A percentile compares a stretch with the other conserved stretches of the same genome.
Conservation (phyloP, 495 filamentous ascomycete species). For the Trichoderma asperelloides region DNA sequence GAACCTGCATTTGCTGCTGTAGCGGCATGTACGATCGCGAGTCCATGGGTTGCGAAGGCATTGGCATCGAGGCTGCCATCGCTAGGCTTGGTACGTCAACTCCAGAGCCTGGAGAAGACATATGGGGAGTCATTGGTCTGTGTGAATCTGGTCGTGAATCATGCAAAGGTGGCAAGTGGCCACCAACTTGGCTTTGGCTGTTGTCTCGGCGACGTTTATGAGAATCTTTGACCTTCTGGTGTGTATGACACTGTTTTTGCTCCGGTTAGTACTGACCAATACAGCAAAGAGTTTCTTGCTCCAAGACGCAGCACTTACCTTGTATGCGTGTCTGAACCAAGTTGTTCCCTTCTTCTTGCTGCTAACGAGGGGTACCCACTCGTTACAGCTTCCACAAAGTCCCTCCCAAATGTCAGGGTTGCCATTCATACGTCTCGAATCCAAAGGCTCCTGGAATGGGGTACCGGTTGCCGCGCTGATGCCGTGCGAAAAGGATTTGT, state of each 20-base stretch:
- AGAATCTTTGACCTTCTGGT: constrained; percentile 63
- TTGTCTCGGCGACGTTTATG: constrained; percentile 63
- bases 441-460: constrained; percentile 62
- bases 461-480: constrained; percentile 69
- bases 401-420: constrained; percentile 77
- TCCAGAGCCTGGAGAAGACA: constrained; percentile 28
- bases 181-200: constrained; percentile 32
- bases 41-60: constrained; percentile 12
- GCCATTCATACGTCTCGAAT: constrained; percentile 66
- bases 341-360: constrained; percentile 82
- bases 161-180: neutral
- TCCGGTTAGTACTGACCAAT: constrained; percentile 11
- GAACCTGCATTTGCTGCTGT: constrained; percentile 17
- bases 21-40: constrained; percentile 14
- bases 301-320: constrained; percentile 40
- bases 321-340: constrained; percentile 79
- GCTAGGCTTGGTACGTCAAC: neutral
- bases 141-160: constrained; percentile 20
- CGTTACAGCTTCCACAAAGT: constrained; percentile 64
- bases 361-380: constrained; percentile 70
- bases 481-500: constrained; percentile 74
- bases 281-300: neutral
- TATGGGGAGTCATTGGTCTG: constrained; percentile 30
- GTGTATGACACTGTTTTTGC: constrained; percentile 55
- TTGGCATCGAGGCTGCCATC: constrained; percentile 11